Percentiles rank a stretch among this genome's conserved stretches.
These are phyloP conservation scores for Gossypium turneri DNA, from an alignment of 345 rosid genomes.

Conservation along the genomic window DNA sequence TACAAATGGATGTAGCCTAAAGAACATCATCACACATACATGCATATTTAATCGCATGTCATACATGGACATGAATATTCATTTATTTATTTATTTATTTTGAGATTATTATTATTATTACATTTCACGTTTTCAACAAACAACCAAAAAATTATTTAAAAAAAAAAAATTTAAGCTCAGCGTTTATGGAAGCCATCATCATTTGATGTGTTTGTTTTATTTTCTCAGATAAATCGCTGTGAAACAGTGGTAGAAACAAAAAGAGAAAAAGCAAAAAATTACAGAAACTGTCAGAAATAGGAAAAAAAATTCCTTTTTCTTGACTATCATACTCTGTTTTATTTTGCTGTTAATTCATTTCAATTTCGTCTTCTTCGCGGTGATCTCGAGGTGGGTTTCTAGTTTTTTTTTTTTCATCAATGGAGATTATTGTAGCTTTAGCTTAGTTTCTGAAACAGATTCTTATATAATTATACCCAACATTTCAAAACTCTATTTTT, in stretches of 20 bases:
- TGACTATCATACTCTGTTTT: slow-evolving; percentile 7
- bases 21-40: background rate
- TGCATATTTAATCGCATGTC: background rate
- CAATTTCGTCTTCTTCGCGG: slow-evolving; percentile 31
- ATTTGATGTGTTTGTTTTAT: background rate
- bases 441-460: slow-evolving; percentile 3
- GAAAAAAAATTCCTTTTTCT: background rate
- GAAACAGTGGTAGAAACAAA: slow-evolving; percentile 4
- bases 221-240: background rate
- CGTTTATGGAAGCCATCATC: background rate
- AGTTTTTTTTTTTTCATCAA: slow-evolving; percentile 19
- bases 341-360: background rate
- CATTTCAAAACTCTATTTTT: background rate
- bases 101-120: too few relatives aligned
- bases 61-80: background rate
- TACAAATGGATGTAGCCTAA: background rate
- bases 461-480: background rate
- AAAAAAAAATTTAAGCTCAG: background rate
- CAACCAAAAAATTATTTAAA: background rate
- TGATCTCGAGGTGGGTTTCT: slow-evolving; percentile 24
- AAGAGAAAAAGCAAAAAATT: background rate
- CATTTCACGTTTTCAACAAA: background rate
- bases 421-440: slow-evolving; percentile 18
- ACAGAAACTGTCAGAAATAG: background rate
- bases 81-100: background rate